A percentile compares a stretch with the other conserved stretches of the same genome.
phyloP scores from a whole-genome alignment of 306 rosid species.

The Potentilla sterilis region DNA sequence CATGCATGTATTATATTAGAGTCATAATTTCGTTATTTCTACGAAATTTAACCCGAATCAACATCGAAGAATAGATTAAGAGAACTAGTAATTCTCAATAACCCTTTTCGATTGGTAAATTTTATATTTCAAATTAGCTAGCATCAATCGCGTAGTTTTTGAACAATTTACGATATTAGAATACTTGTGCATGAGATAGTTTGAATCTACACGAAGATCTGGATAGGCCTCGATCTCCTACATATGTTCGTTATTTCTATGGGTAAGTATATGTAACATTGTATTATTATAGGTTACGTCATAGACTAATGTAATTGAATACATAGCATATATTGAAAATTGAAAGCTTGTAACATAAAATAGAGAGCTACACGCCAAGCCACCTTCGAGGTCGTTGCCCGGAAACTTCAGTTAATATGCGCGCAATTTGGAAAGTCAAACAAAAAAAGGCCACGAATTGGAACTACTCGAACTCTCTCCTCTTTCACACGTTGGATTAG shows the following conservation, averaged over 20 bases:
- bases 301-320: neutral
- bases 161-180: neutral
- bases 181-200: neutral
- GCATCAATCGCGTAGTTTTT: no score
- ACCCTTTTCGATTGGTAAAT: no score
- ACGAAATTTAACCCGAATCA: no score
- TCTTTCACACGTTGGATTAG: neutral
- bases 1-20: no score
- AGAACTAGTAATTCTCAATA: no score
- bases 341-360: neutral
- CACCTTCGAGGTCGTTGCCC: neutral
- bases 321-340: neutral
- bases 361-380: neutral
- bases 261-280: neutral
- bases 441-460: neutral
- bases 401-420: neutral
- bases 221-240: neutral
- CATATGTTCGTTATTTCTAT: neutral
- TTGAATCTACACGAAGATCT: neutral
- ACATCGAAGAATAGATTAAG: no score
- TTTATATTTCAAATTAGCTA: no score
- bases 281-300: no score
- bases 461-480: neutral
- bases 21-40: no score
- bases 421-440: constrained; percentile 8